Evolutionary conservation across 805 yeast species (phyloP).

Genomic region (Cyberlindnera meyerae): DNA sequence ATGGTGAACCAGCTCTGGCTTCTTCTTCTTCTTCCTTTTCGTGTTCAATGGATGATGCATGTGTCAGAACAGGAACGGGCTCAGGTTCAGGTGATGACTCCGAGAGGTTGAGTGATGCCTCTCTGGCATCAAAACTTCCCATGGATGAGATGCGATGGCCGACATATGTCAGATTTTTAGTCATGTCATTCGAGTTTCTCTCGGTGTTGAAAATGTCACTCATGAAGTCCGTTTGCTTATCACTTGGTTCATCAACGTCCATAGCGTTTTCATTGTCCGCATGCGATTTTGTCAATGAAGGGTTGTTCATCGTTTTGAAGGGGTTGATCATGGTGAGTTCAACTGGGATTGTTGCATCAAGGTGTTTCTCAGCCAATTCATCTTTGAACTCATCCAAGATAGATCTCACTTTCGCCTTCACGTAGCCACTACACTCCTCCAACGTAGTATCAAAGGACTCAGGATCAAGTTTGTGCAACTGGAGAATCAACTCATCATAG

Average conservation of each 20-base stretch:
- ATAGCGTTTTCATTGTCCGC: conserved; percentile 6
- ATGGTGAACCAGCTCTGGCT: conserved; percentile 17
- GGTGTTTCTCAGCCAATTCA: conserved; percentile 6
- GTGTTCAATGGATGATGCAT: conserved; percentile 5
- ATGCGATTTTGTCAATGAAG: neutral
- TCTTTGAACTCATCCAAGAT: conserved; percentile 25
- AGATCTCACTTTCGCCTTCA: conserved; percentile 19
- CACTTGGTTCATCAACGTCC: conserved; percentile 11
- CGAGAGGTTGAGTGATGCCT: conserved; percentile 3
- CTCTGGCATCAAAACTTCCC: neutral
- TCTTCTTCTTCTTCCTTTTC: neutral
- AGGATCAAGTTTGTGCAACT: conserved; percentile 11
- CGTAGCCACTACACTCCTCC: conserved; percentile 13
- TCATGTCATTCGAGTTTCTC: conserved; percentile 5
- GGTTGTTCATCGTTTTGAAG: conserved; percentile 2
- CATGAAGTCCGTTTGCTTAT: conserved; percentile 16
- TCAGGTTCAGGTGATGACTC: conserved; percentile 9
- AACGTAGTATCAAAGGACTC: conserved; percentile 7
- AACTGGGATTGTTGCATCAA: conserved; percentile 18
- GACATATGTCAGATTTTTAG: conserved; percentile 9
- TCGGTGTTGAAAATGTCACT: conserved; percentile 17
- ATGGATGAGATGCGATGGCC: conserved; percentile 4
- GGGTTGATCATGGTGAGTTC: conserved; percentile 30
- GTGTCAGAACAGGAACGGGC: conserved; percentile 1
- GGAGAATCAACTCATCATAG: conserved; percentile 22